Base-by-base conservation (phyloP, 495 filamentous ascomycete species). In the Aspergillus cavernicola region DNA sequence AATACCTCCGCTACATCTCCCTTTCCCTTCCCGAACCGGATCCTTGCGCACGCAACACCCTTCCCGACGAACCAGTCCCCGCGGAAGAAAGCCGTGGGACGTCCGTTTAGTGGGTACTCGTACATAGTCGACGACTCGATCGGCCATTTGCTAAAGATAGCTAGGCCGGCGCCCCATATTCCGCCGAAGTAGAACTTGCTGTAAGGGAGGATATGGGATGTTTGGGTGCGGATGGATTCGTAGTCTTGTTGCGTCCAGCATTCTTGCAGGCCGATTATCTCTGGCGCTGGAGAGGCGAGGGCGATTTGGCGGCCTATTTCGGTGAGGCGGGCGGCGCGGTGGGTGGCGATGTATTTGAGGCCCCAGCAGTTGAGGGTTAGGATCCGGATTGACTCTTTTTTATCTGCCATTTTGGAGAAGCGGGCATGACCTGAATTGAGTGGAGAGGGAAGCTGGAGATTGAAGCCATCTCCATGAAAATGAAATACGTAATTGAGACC, bases 341-440 rank as follows among this genome's bases (percentile, higher is more conserved):
- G 78, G 60, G 85, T 85, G 54, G 90, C 82, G 58, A 97, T 76
- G 70, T 83, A 93, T 67, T 95, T 93, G 50, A 97, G 82, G 36
- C 93, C 93, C 91, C 93, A 97, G 82, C 89, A 95, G 67, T 98
- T 98, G 65, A 95, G 83, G 3, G 87, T 88, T 62, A 97, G 72
- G 49, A 97, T 74, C 52, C 85, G 85, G 61, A 97, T 83, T 7
- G 65, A 54, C 12, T 66, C 38, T n/a, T n/a, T n/a, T 37, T 39
- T 38, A 52, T 56, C 50, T 7, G 49, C 8, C 51, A 53, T 53
- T 32, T 32, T 39, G 26, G n/a, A 16, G 18, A 26, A 31, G 23
- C 15, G 18, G 16, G n/a, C n/a, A n/a, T n/a, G n/a, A n/a, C n/a
- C n/a, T n/a, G n/a, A n/a, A n/a, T n/a, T n/a, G n/a, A n/a, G n/a